A percentile compares a stretch with the other conserved stretches of the same genome.
Evolutionary conservation across 805 yeast species (phyloP).

Genomic region (Kregervanrija fluxuum): DNA sequence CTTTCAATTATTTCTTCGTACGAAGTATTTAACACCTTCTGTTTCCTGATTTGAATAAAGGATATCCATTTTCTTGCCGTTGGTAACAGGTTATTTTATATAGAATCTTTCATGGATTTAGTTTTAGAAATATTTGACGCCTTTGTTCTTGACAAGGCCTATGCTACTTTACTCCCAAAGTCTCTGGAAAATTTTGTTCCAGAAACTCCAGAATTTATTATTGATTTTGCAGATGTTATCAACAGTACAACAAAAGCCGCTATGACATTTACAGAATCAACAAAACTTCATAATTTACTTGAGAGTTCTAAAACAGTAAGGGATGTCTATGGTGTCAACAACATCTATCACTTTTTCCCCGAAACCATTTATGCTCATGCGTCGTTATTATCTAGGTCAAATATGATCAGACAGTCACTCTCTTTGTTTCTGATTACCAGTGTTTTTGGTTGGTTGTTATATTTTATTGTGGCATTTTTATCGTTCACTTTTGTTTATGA

Average conservation of each 20-base stretch:
- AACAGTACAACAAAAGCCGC: slow-evolving; percentile 21
- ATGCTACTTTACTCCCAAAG: slow-evolving; percentile 62
- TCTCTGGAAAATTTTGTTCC: slow-evolving; percentile 33
- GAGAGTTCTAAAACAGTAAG: slow-evolving; percentile 17
- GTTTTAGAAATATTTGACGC: slow-evolving; percentile 77
- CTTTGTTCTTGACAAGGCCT: slow-evolving; percentile 63
- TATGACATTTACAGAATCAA: slow-evolving; percentile 11
- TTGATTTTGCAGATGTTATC: slow-evolving; percentile 15
- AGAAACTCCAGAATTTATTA: slow-evolving; percentile 20
- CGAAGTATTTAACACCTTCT: no score
- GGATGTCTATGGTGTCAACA: slow-evolving; percentile 35
- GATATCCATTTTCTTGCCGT: background rate
- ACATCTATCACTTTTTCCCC: slow-evolving; percentile 49
- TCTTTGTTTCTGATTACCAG: slow-evolving; percentile 65
- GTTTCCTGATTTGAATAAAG: no score
- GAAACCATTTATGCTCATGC: slow-evolving; percentile 49
- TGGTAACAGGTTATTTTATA: background rate
- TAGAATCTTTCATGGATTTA: slow-evolving; percentile 62
- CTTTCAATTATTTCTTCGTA: no score
- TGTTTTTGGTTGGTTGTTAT: slow-evolving; percentile 81
- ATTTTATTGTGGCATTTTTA: slow-evolving; percentile 66
- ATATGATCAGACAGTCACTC: slow-evolving; percentile 60
- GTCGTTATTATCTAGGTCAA: slow-evolving; percentile 70
- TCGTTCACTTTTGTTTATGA: slow-evolving; percentile 79
- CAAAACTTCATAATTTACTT: slow-evolving; percentile 24